Evolutionary conservation across 768 basidiomycete species (phyloP).

Genomic region (Leucocoprinus birnbaumii): DNA sequence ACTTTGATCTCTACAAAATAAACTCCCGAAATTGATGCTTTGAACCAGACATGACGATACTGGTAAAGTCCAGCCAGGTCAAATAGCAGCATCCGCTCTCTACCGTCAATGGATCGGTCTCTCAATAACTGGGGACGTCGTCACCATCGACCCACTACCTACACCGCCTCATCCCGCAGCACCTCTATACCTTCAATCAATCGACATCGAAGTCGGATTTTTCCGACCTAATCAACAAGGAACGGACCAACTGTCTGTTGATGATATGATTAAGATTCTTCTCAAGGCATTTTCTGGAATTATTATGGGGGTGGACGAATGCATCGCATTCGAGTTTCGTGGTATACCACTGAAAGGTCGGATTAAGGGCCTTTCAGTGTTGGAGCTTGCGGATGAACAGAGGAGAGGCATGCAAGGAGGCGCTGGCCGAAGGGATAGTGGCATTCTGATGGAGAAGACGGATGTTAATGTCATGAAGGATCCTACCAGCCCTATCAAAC

Average conservation of each 20-base stretch:
- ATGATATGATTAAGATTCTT: conserved; percentile 80
- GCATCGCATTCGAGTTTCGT: conserved; percentile 84
- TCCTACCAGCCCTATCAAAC: conserved; percentile 73
- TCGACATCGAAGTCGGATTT: conserved; percentile 82
- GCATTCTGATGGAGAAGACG: conserved; percentile 88
- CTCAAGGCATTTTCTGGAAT: conserved; percentile 71
- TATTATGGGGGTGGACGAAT: conserved; percentile 65
- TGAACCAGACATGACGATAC: conserved; percentile 72
- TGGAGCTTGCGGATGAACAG: conserved; percentile 66
- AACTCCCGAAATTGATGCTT: neutral
- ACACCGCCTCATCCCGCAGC: conserved; percentile 45
- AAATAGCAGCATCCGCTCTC: conserved; percentile 71
- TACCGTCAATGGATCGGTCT: conserved; percentile 92
- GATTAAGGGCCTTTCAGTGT: conserved; percentile 55
- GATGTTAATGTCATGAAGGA: conserved; percentile 90
- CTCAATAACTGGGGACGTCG: conserved; percentile 72
- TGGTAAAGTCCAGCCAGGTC: conserved; percentile 61
- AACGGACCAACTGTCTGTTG: conserved; percentile 74
- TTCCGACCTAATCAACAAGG: conserved; percentile 49
- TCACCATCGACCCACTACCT: conserved; percentile 65
- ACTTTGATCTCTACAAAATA: neutral
- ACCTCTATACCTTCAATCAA: conserved; percentile 66
- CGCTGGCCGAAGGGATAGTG: conserved; percentile 38
- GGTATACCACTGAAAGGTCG: conserved; percentile 76
- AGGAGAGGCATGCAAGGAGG: conserved; percentile 34